Conservation (phyloP, 2,329 filamentous ascomycete species). For the Talaromyces albobiverticillius region DNA sequence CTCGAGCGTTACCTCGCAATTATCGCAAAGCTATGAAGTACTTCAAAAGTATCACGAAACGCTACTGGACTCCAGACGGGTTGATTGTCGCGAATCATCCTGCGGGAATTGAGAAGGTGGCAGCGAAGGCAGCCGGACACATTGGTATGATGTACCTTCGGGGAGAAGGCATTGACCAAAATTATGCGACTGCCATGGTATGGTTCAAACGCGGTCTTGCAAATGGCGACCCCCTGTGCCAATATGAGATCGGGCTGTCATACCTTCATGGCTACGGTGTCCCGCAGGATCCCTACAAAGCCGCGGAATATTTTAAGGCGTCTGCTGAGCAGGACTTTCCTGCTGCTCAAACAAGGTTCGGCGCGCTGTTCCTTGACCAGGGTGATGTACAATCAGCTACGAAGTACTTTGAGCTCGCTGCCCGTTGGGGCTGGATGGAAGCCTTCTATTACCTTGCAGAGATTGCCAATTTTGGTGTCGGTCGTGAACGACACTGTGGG, state of each 20-base stretch:
- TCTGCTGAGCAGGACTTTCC: constrained; percentile 80
- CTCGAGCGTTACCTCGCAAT: constrained; percentile 70
- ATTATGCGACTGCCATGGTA: constrained; percentile 68
- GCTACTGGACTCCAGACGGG: constrained; percentile 81
- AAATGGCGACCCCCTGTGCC: constrained; percentile 76
- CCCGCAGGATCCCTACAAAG: constrained; percentile 65
- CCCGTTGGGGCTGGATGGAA: constrained; percentile 78
- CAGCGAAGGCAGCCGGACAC: constrained; percentile 79
- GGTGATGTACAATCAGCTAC: constrained; percentile 77
- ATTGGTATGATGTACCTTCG: constrained; percentile 86
- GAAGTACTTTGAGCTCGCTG: constrained; percentile 84
- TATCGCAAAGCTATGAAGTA: constrained; percentile 72
- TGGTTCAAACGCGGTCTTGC: constrained; percentile 81
- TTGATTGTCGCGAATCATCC: constrained; percentile 68
- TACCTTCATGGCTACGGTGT: constrained; percentile 75
- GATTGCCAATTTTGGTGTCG: constrained; percentile 75
- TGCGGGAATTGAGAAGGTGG: constrained; percentile 70
- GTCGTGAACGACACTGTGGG: constrained; percentile 73
- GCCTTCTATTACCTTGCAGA: constrained; percentile 91
- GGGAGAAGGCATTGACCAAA: constrained; percentile 79
- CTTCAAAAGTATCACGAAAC: constrained; percentile 73
- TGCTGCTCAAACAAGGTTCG: constrained; percentile 77
- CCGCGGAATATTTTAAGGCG: constrained; percentile 71
- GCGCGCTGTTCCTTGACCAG: constrained; percentile 81
- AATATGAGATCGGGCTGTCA: constrained; percentile 81